Percentiles rank a stretch among this genome's conserved stretches.
Evolutionary conservation across 169 alveolate genomes (phyloP).

Genomic region (Plasmodium gallinaceum): DNA sequence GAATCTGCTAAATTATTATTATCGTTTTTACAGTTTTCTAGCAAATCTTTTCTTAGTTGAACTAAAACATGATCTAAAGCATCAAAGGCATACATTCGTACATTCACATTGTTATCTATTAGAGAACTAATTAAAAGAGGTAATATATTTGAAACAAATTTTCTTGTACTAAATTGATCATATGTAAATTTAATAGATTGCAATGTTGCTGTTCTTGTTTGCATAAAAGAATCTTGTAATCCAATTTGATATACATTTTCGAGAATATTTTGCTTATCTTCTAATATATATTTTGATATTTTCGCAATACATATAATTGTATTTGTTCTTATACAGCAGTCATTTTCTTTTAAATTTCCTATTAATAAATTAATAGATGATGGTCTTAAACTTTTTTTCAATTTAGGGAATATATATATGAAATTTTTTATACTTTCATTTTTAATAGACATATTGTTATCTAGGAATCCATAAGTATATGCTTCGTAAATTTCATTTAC

Average conservation of each 20-base stretch:
- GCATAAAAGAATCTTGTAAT: conserved; percentile 75
- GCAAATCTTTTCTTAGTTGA: conserved; percentile 12
- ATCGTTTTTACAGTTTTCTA: neutral
- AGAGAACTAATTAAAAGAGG: conserved; percentile 81
- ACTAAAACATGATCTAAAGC: conserved; percentile 71
- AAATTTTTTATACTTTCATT: conserved; percentile 83
- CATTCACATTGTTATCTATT: conserved; percentile 77
- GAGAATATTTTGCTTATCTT: conserved; percentile 79
- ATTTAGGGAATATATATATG: conserved; percentile 80
- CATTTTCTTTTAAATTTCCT: conserved; percentile 80
- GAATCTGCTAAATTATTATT: neutral
- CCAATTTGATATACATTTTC: conserved; percentile 84
- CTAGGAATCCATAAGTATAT: conserved; percentile 79
- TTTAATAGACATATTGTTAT: conserved; percentile 80
- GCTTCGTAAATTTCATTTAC: conserved; percentile 52
- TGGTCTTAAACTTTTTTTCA: conserved; percentile 71
- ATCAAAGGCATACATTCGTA: conserved; percentile 78
- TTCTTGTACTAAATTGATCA: conserved; percentile 76
- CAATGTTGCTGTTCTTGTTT: conserved; percentile 77
- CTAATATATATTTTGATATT: conserved; percentile 79
- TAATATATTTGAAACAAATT: conserved; percentile 74
- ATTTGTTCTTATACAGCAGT: conserved; percentile 81
- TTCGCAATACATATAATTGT: conserved; percentile 85
- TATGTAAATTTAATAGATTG: conserved; percentile 83
- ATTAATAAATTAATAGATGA: conserved; percentile 66